A percentile compares a stretch with the other conserved stretches of the same genome.
Evolutionary conservation across 352 stramenopile species (phyloP).

Genomic region (Pythium phragmitis): DNA sequence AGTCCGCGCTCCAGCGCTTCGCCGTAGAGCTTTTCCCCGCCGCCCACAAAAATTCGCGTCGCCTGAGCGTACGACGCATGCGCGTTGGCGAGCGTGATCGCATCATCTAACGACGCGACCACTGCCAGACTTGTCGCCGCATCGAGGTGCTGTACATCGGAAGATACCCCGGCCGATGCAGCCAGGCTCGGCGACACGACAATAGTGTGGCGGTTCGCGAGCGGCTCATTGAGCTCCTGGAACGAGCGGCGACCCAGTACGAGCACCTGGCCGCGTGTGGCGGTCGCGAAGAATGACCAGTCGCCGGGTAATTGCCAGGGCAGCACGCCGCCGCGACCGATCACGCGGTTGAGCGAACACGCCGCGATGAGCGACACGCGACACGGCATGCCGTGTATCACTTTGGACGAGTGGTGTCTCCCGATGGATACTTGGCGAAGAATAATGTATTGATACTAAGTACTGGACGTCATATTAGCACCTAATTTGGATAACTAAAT

Average conservation of each 20-base stretch:
- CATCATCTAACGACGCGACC: conserved; percentile 40
- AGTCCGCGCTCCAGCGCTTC: conserved; percentile 49
- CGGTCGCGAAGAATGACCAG: conserved; percentile 70
- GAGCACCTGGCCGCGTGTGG: conserved; percentile 52
- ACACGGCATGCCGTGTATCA: conserved; percentile 6
- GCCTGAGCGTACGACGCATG: conserved; percentile 39
- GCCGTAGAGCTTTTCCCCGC: conserved; percentile 55
- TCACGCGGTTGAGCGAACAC: conserved; percentile 68
- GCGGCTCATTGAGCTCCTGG: conserved; percentile 35
- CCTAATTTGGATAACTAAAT: too few species aligned
- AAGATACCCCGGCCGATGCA: conserved; percentile 31
- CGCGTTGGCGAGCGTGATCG: conserved; percentile 34
- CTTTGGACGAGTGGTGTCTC: background rate
- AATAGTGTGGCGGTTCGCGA: conserved; percentile 59
- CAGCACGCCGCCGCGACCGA: conserved; percentile 47
- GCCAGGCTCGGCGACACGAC: conserved; percentile 40
- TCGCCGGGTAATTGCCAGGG: conserved; percentile 65
- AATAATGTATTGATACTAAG: too few species aligned
- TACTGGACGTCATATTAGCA: too few species aligned
- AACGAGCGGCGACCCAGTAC: conserved; percentile 58
- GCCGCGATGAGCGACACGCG: conserved; percentile 62
- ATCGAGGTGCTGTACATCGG: background rate
- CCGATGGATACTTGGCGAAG: background rate
- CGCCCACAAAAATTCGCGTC: conserved; percentile 57
- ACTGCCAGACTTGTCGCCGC: conserved; percentile 29